Evolutionary conservation across 2,329 filamentous ascomycete species (phyloP).

Genomic region (Sporothrix schenckii): DNA sequence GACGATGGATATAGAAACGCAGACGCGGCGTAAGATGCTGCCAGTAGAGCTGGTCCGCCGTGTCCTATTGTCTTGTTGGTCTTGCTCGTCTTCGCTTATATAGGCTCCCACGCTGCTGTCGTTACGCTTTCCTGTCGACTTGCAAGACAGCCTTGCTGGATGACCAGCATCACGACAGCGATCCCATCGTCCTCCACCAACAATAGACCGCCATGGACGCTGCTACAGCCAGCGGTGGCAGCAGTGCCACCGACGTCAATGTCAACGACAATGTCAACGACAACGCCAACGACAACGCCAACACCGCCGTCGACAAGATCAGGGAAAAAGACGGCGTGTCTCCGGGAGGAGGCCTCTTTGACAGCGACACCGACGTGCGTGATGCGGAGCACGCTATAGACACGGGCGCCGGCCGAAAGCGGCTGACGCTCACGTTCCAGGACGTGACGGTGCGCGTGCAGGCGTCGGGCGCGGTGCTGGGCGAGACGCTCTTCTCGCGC

Average conservation of each 20-base stretch:
- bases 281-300: not conserved
- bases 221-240: not conserved
- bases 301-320: not conserved
- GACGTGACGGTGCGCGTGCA: conserved; percentile 32
- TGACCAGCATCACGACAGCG: too few species aligned
- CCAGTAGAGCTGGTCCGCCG: too few species aligned
- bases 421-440: conserved; percentile 34
- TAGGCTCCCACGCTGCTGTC: too few species aligned
- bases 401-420: conserved; percentile 5
- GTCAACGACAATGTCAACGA: not conserved
- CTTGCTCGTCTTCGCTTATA: too few species aligned
- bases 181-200: not conserved
- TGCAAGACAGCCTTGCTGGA: too few species aligned
- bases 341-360: not conserved
- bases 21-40: too few species aligned
- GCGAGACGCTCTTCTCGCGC: conserved; percentile 33
- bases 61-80: too few species aligned
- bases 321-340: not conserved
- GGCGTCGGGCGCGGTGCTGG: conserved; percentile 32
- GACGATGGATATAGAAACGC: too few species aligned
- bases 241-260: conserved; percentile 21
- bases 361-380: conserved; percentile 29
- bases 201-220: not conserved
- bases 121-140: too few species aligned
- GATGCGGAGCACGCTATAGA: not conserved